Percentiles rank a stretch among this genome's conserved stretches.
These are phyloP conservation scores for Silene uniflora DNA, from an alignment of 148 eudicot genomes.

Conservation along the genomic window DNA sequence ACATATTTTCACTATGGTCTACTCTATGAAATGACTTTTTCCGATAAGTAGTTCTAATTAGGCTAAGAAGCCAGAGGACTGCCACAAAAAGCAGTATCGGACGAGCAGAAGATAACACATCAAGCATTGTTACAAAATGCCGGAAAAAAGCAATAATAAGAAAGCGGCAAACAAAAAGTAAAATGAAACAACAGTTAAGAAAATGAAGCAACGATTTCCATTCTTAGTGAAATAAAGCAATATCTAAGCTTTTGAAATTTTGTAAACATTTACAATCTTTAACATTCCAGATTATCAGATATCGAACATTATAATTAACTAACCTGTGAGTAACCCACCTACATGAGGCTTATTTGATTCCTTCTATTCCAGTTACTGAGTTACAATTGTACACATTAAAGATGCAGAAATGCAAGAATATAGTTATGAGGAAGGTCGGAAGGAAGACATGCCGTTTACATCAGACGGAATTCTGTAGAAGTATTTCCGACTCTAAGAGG, in stretches of 20 bases:
- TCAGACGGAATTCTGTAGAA: neutral
- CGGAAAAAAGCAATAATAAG: no score
- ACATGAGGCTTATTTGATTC: neutral
- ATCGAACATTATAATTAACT: neutral
- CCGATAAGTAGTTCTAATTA: neutral
- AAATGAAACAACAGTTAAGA: no score
- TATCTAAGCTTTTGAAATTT: neutral
- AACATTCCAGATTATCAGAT: neutral
- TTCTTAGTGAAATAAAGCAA: neutral
- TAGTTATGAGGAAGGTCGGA: neutral
- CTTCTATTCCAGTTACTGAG: neutral
- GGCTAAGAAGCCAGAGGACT: no score
- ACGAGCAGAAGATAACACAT: no score
- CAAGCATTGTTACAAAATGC: no score
- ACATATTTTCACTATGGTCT: neutral
- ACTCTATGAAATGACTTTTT: conserved; percentile 13
- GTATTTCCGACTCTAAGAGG: neutral
- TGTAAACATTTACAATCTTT: neutral
- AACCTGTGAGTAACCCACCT: neutral
- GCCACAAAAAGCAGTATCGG: no score
- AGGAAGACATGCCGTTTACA: neutral
- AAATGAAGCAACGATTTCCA: neutral
- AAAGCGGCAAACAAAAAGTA: no score
- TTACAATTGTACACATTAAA: neutral
- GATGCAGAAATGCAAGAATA: neutral